Base-by-base conservation (phyloP, 495 filamentous ascomycete genomes). In the Antarctomyces pellizariae region DNA sequence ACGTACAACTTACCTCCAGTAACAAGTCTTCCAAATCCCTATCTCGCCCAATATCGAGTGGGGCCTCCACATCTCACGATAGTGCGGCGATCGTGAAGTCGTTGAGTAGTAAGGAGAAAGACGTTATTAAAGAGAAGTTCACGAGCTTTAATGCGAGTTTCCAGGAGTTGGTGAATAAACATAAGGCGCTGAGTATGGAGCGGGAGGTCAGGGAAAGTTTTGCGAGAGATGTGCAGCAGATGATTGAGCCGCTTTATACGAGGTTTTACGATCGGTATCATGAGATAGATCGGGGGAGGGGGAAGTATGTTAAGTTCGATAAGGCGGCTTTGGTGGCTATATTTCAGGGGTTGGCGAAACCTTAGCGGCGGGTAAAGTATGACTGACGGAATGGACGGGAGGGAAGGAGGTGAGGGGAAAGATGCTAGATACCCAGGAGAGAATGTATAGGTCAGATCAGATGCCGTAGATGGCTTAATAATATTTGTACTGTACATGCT, bases 251-350 rank as follows among this genome's bases (percentile, higher is more conserved):
- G 24, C 60, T 99, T 10, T 99, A 99, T 56, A 67, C 67, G 26
- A 64, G 89, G 7, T 99, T 95, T 52, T 92, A 79, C 59, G 89
- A 95, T 52, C 69, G 83, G 11, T 99, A 99, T 50, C 84, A 93
- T 45, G 86, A 95, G 54, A 61, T 92, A 37, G 90, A 95, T 50
- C 92, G 86, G 50, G 82, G 86, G 17, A 77, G 77, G 45, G 80
- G 80, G 32, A 95, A 95, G 52, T 91, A 95, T 50, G 79, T 84
- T 50, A 91, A 84, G 56, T 95, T 86, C 45, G 82, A 93, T 51
- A 92, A 92, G 52, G 60, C 58, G 10, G 48, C 47, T 2, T 60
- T 71, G 26, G 54, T 62, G 10, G 53, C 52, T 16, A 52, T 70
- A 17, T 63, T 70, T 38, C 32, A 53, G 30, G 26, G 29, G 9